Evolutionary conservation across 192 early-diverging fungal species (phyloP).

Genomic region (Coemansia interrupta): DNA sequence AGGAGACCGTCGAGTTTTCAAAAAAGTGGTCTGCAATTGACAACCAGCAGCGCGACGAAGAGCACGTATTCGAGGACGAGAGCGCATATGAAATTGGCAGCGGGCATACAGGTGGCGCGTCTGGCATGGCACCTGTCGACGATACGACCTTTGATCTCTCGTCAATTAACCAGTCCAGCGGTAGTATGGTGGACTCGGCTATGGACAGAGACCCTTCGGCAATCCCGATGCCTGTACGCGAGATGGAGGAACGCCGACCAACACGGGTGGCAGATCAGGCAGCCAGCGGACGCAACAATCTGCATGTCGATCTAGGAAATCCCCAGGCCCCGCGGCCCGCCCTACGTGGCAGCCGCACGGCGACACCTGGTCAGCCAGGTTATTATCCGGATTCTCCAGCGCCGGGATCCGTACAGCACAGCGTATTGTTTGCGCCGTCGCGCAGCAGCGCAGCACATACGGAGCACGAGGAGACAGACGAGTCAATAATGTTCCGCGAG

Average conservation of each 20-base stretch:
- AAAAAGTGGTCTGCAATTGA: conserved; percentile 36
- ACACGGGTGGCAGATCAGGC: neutral
- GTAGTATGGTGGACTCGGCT: conserved; percentile 3
- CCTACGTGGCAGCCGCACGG: too few relatives aligned
- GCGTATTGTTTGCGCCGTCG: conserved; percentile 3
- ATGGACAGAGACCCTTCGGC: neutral
- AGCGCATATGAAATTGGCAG: neutral
- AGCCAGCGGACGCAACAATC: neutral
- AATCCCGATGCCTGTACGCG: neutral
- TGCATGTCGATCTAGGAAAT: neutral
- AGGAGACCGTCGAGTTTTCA: conserved; percentile 33
- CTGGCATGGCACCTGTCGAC: neutral
- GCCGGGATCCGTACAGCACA: neutral
- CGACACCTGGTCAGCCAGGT: too few relatives aligned
- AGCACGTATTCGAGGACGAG: neutral
- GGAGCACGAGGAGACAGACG: conserved; percentile 4
- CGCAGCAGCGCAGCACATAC: neutral
- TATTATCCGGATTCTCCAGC: too few relatives aligned
- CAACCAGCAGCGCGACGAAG: conserved; percentile 3
- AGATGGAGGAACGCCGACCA: conserved; percentile 10
- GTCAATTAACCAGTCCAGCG: conserved; percentile 21
- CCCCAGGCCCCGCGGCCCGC: too few relatives aligned
- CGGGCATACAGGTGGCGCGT: neutral
- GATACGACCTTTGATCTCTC: conserved; percentile 28
- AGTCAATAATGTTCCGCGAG: conserved; percentile 9